A percentile compares a stretch with the other conserved stretches of the same genome.
Evolutionary conservation across 2,329 filamentous ascomycete species (phyloP).

Genomic region (Periconia digitata): DNA sequence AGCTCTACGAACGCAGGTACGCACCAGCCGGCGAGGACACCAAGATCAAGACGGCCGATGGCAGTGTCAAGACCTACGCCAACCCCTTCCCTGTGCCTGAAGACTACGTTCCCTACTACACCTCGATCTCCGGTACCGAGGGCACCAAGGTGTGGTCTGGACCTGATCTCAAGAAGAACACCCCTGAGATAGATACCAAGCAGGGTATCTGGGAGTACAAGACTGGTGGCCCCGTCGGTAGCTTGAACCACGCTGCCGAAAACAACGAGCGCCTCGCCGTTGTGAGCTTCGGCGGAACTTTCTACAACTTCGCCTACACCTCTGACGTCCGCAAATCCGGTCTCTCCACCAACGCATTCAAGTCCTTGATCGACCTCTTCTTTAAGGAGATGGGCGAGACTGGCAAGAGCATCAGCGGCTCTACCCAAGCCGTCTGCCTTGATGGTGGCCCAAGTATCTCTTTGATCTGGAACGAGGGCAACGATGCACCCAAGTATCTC

Average conservation of each 20-base stretch:
- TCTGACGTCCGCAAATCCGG: background rate
- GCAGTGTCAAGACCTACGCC: background rate
- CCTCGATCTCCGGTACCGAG: background rate
- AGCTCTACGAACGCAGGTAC: too few relatives aligned
- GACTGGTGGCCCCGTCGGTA: background rate
- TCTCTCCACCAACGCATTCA: conserved; percentile 3
- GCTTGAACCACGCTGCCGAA: background rate
- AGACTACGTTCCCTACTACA: background rate
- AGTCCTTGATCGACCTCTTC: background rate
- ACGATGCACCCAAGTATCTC: too few relatives aligned
- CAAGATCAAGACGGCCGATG: background rate
- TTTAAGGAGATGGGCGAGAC: background rate
- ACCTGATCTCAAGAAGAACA: background rate
- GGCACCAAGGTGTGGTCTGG: background rate
- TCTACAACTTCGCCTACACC: background rate
- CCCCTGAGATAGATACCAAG: background rate
- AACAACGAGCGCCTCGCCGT: background rate
- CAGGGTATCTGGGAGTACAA: conserved; percentile 1
- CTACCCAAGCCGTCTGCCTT: conserved; percentile 5
- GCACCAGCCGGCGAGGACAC: background rate
- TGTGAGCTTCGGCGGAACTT: background rate
- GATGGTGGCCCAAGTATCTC: conserved; percentile 6
- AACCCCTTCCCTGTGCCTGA: background rate
- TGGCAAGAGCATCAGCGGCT: conserved; percentile 1
- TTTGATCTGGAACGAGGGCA: too few relatives aligned